Evolutionary conservation across 441 rosid species (phyloP), one percentile per base, ranked within the genome.

Genomic region (Croton laevigatus): DNA sequence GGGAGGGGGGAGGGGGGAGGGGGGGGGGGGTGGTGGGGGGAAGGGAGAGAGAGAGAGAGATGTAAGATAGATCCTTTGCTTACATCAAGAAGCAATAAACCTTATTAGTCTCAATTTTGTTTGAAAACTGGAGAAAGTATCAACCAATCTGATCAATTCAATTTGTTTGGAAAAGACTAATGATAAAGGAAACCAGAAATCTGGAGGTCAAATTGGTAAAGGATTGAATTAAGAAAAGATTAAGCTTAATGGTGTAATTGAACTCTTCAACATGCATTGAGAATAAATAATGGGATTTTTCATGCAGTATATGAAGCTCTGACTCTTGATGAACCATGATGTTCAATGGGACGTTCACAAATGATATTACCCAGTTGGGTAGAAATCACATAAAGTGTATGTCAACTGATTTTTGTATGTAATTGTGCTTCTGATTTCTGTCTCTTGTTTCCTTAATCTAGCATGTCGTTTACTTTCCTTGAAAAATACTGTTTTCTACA

Each of bases 141-240:
- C 8, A 11, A 42, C 11, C 46, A 42, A 42, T 6, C 8, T 44
- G 48, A 9, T 5, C 4, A 37, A 14, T 62, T 14, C 36, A 36
- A 10, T 16, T 27, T 42, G 61, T 48, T 74, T 83, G 79, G 64
- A 78, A 71, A 73, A 74, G 75, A 62, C 60, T 10, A 58, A 53
- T 75, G 78, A 42, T 54, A 71, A 78, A 60, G 49, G 68, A 72
- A 8, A 71, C 77, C 8, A 61, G 27, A 45, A 66, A 62, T 22
- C 66, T 78, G 76, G 73, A 67, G 78, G 27, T 75, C 58, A 76
- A 80, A 46, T 60, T 80, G 57, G 81, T 71, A 23, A 78, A 69
- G 77, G 81, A 84, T 80, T 64, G 81, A 60, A 4, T 71, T 71
- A 79, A 76, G 78, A 74, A 45, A 72, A 69, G 68, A 73, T 79